Evolutionary conservation across 1,284 basidiomycete genomes (phyloP), one percentile per base, ranked within the genome.

Genomic region (Cutaneotrichosporon dermatis): DNA sequence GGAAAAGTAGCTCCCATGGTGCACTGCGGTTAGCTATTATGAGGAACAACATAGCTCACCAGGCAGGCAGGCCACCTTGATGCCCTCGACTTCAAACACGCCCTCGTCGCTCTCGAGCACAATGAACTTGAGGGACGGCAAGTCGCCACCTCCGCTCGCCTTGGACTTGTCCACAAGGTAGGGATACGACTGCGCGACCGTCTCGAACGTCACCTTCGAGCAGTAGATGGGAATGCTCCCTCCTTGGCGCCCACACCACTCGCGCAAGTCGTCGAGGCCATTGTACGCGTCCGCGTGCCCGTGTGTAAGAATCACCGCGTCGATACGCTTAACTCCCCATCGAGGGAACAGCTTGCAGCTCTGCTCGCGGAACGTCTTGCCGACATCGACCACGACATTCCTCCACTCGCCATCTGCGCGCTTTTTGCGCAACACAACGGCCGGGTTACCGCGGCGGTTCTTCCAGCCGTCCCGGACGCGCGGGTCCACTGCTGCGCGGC

Each of bases 291-390:
- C 74, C 43, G 74, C 75, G 59, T 76, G 79, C 1, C 76, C 77
- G 68, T 80, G 79, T 0, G 79, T 80, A 52, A 80, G 68, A 13
- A 80, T 65, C 6, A 79, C 77, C 4, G 78, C 79, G 61, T 80
- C 79, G 45, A 79, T 74, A 36, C 70, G 71, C 56, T 73, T 60
- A 6, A 79, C 70, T 1, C 73, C 74, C 70, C 74, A 76, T 59
- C 70, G 63, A 3, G 76, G 76, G 61, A 79, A 79, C 46, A 69
- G 67, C 58, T 64, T 66, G 37, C 66, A 64, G 36, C 77, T 76
- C 59, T 76, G 68, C 53, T 77, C 73, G 54, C 75, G 64, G 60
- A 79, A 79, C n/a, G 75, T 77, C 68, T 79, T 80, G 39, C 78
- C 79, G 11, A 78, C 78, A 60, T 80, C 79, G 6, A 80, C 72